Evolutionary conservation across 106 monocot genomes (phyloP).

Genomic region (Alisma plantagoaquatica): DNA sequence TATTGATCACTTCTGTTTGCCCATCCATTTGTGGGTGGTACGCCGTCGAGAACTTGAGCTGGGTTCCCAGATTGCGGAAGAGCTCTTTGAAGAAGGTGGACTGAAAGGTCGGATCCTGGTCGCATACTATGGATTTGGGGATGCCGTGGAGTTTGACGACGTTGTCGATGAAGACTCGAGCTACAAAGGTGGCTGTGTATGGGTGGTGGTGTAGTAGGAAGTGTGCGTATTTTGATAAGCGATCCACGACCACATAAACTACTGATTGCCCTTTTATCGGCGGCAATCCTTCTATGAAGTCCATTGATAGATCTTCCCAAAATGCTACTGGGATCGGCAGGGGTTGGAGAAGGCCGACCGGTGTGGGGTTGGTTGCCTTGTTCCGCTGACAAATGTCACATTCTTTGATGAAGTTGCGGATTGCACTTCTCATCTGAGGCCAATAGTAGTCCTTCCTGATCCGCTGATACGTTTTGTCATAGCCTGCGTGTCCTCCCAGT

Average conservation of each 20-base stretch:
- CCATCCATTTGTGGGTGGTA: conserved; percentile 2
- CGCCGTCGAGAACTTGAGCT: neutral
- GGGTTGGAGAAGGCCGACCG: neutral
- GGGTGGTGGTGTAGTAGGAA: neutral
- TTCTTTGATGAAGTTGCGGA: neutral
- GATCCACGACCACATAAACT: neutral
- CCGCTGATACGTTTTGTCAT: neutral
- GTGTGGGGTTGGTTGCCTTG: neutral
- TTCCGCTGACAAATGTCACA: neutral
- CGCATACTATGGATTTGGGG: neutral
- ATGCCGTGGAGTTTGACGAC: neutral
- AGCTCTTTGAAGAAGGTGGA: neutral
- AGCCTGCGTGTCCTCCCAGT: neutral
- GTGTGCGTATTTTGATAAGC: neutral
- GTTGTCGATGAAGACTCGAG: neutral
- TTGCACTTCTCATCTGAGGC: neutral
- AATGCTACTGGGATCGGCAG: neutral
- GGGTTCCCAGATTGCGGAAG: neutral
- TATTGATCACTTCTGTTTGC: neutral
- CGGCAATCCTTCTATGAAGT: neutral
- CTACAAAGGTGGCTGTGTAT: neutral
- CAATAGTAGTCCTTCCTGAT: neutral
- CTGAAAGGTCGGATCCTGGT: neutral
- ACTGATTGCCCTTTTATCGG: neutral
- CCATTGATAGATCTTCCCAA: neutral